phyloP scores from a whole-genome alignment of 306 rosid species.

The Leucaena leucocephala region DNA sequence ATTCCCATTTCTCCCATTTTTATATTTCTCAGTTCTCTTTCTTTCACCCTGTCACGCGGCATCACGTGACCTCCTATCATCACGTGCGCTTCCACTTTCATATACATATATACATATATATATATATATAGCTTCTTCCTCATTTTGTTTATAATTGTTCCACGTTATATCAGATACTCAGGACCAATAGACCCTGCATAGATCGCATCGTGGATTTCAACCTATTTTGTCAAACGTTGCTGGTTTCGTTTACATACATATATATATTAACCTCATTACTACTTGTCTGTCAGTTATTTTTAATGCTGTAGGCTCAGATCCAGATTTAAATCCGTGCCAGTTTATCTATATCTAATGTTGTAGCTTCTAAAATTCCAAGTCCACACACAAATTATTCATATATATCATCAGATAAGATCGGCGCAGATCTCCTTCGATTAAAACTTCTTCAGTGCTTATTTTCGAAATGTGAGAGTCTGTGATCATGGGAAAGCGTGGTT shows the following conservation, averaged over 20 bases:
- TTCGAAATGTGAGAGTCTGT: slow-evolving; percentile 21
- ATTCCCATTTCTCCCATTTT: slow-evolving; percentile 34
- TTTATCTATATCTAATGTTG: not conserved
- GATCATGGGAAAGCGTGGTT: slow-evolving; percentile 19
- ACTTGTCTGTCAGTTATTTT: not conserved
- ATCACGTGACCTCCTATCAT: slow-evolving; percentile 39
- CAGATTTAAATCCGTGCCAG: slow-evolving; percentile 6
- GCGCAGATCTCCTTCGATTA: too few relatives aligned
- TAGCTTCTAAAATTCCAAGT: slow-evolving; percentile 27
- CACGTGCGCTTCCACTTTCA: not conserved
- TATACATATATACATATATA: too few relatives aligned
- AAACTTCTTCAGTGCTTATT: slow-evolving; percentile 11
- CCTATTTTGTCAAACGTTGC: not conserved
- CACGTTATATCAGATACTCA: slow-evolving; percentile 5
- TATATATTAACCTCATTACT: not conserved
- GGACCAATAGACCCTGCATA: slow-evolving; percentile 40
- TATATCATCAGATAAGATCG: too few relatives aligned
- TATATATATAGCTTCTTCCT: not conserved
- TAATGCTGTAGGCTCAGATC: not conserved
- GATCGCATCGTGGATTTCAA: slow-evolving; percentile 32
- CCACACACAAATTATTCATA: too few relatives aligned
- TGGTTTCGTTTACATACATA: too few relatives aligned
- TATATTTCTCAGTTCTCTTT: not conserved
- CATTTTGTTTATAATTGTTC: not conserved
- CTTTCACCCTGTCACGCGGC: slow-evolving; percentile 29